phyloP scores from a whole-genome alignment of 805 yeast genomes.

The Peterozyma toletana region DNA sequence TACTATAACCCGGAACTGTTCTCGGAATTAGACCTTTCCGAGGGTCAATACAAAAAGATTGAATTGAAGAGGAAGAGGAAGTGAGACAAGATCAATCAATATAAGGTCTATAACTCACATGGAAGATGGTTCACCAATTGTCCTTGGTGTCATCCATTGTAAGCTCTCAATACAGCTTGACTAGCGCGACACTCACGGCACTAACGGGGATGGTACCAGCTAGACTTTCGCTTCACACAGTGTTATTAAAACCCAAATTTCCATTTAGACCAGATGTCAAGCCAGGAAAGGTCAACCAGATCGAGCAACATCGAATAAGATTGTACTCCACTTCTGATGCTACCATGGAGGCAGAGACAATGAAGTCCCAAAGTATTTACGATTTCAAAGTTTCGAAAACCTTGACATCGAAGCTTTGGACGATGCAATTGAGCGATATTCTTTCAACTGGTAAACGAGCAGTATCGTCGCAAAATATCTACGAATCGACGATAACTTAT shows the following conservation, averaged over 20 bases:
- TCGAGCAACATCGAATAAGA: conserved; percentile 46
- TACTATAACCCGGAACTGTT: too few species aligned
- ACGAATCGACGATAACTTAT: conserved; percentile 49
- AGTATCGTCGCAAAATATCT: conserved; percentile 58
- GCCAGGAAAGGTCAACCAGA: conserved; percentile 51
- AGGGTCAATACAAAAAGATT: too few species aligned
- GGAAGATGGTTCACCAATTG: conserved; percentile 46
- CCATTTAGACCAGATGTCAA: conserved; percentile 46
- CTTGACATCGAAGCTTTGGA: conserved; percentile 39
- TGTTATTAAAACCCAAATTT: conserved; percentile 41
- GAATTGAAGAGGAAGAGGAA: too few species aligned
- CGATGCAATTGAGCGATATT: conserved; percentile 59
- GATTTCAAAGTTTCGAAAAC: neutral
- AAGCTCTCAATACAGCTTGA: conserved; percentile 30
- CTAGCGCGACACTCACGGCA: conserved; percentile 41
- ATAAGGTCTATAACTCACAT: too few species aligned
- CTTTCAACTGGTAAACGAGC: conserved; percentile 69
- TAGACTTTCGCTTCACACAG: conserved; percentile 38
- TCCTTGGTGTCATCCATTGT: conserved; percentile 39
- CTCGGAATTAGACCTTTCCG: too few species aligned
- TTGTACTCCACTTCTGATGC: conserved; percentile 20
- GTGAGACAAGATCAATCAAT: too few species aligned
- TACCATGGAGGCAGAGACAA: neutral
- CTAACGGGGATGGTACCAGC: conserved; percentile 44
- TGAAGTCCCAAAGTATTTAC: neutral